These are phyloP conservation scores for Terana coerulea DNA, from an alignment of 768 basidiomycete species.

Conservation along the genomic window DNA sequence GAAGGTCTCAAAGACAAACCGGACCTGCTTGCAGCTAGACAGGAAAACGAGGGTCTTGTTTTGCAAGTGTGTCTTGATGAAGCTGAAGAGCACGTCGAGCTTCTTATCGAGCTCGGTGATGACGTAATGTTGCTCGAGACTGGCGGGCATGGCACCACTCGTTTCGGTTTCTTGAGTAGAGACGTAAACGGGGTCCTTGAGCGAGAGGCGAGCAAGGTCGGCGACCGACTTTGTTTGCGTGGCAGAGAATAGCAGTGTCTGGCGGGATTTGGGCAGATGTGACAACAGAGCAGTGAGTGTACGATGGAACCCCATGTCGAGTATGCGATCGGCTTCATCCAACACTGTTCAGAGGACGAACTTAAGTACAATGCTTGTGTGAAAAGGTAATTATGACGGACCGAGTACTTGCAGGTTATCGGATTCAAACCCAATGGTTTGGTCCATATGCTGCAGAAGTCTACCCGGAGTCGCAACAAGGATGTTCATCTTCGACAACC, in stretches of 20 bases:
- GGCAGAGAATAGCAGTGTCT: conserved; percentile 95
- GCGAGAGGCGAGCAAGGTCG: conserved; percentile 86
- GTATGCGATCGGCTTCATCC: conserved; percentile 94
- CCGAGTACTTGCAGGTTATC: conserved; percentile 90
- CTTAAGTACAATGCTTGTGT: too few relatives aligned
- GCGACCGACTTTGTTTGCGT: conserved; percentile 90
- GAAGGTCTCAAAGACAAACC: conserved; percentile 94
- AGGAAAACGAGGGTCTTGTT: conserved; percentile 91
- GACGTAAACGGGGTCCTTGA: conserved; percentile 76
- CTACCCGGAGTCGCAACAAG: conserved; percentile 97
- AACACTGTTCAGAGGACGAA: conserved; percentile 63
- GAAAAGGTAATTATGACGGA: too few relatives aligned
- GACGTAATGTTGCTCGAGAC: conserved; percentile 86
- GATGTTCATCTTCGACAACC: conserved; percentile 93
- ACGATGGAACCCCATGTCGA: conserved; percentile 93
- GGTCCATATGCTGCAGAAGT: conserved; percentile 96
- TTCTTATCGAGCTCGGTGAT: conserved; percentile 83
- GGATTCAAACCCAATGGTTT: conserved; percentile 91
- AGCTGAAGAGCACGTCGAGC: conserved; percentile 88
- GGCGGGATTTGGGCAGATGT: conserved; percentile 87
- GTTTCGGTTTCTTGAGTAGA: conserved; percentile 53
- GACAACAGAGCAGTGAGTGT: conserved; percentile 88
- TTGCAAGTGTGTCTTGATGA: conserved; percentile 91
- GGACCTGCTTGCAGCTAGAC: conserved; percentile 94
- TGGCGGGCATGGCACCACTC: conserved; percentile 60